A percentile compares a stretch with the other conserved stretches of the same genome.
Evolutionary conservation across 352 stramenopile genomes (phyloP).

Genomic region (Nothophytophthora sp.): DNA sequence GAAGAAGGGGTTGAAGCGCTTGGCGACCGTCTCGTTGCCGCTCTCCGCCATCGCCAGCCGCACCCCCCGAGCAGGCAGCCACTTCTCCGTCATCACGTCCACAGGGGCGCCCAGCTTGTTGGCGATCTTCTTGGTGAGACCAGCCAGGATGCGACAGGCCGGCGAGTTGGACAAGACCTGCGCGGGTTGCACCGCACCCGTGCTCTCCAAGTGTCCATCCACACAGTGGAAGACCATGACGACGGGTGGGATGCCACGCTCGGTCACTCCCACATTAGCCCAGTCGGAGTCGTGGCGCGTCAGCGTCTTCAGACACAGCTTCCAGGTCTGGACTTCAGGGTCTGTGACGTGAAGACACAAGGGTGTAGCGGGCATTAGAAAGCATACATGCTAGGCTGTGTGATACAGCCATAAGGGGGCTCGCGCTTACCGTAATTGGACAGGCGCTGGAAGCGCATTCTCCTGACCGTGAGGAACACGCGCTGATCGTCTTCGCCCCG

Average conservation of each 20-base stretch:
- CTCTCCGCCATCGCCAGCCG: slow-evolving; percentile 15
- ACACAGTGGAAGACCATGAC: slow-evolving; percentile 60
- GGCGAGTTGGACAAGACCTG: slow-evolving; percentile 75
- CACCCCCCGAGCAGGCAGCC: slow-evolving; percentile 49
- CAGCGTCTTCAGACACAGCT: slow-evolving; percentile 67
- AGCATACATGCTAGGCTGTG: no score
- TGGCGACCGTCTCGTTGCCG: slow-evolving; percentile 15
- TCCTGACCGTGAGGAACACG: slow-evolving; percentile 55
- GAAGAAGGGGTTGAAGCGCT: slow-evolving; percentile 74
- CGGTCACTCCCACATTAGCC: slow-evolving; percentile 59
- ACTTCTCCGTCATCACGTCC: slow-evolving; percentile 87
- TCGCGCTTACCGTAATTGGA: slow-evolving; percentile 69
- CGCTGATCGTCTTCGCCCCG: slow-evolving; percentile 74
- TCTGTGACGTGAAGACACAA: slow-evolving; percentile 32
- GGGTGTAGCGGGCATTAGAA: not conserved
- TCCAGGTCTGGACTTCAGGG: slow-evolving; percentile 53
- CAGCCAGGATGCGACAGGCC: slow-evolving; percentile 69
- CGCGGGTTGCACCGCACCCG: slow-evolving; percentile 29
- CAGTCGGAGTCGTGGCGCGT: slow-evolving; percentile 76
- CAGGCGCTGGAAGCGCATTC: slow-evolving; percentile 70
- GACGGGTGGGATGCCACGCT: slow-evolving; percentile 68
- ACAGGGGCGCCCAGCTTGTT: slow-evolving; percentile 79
- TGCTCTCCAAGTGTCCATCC: slow-evolving; percentile 53
- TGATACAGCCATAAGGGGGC: no score
- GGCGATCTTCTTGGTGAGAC: slow-evolving; percentile 83